These are phyloP conservation scores for Dacryopinax spathularia DNA, from an alignment of 768 basidiomycete genomes.

Conservation along the genomic window DNA sequence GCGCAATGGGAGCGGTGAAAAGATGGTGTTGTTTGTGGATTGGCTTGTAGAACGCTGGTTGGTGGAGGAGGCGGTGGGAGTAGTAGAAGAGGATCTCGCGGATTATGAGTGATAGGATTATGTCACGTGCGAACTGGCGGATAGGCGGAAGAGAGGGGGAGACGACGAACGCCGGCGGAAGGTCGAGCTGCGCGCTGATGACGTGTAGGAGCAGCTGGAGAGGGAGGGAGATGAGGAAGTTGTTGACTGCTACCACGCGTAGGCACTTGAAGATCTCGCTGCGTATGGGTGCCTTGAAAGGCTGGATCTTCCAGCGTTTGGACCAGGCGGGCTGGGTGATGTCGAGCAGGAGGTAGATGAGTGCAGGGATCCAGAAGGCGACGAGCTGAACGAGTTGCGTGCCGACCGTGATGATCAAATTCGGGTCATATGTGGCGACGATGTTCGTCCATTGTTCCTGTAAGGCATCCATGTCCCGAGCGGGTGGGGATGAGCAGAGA, in stretches of 20 bases:
- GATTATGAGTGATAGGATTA: constrained; percentile 15
- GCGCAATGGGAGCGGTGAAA: constrained; percentile 24
- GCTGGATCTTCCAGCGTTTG: constrained; percentile 21
- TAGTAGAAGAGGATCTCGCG: constrained; percentile 24
- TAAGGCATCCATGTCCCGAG: not conserved
- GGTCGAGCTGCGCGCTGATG: not conserved
- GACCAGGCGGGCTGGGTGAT: constrained; percentile 14
- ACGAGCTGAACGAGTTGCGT: constrained; percentile 17
- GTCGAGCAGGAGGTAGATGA: constrained; percentile 16
- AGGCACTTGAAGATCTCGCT: constrained; percentile 20
- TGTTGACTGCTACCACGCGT: constrained; percentile 17
- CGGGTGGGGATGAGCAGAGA: not conserved
- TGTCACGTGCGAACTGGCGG: constrained; percentile 15
- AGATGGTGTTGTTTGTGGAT: constrained; percentile 24
- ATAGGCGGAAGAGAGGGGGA: constrained; percentile 15
- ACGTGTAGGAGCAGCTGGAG: constrained; percentile 16
- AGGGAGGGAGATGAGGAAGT: constrained; percentile 14
- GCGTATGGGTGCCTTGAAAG: constrained; percentile 16
- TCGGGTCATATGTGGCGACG: not conserved
- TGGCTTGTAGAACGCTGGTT: constrained; percentile 18
- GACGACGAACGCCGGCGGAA: constrained; percentile 15
- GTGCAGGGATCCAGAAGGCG: constrained; percentile 20
- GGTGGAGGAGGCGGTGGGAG: constrained; percentile 21
- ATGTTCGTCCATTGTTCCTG: not conserved
- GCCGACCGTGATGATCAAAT: constrained; percentile 8